Percentiles rank a stretch among this genome's conserved stretches.
These are phyloP conservation scores for Paraconiothyrium brasiliense DNA, from an alignment of 2,329 filamentous ascomycete species.

Conservation along the genomic window DNA sequence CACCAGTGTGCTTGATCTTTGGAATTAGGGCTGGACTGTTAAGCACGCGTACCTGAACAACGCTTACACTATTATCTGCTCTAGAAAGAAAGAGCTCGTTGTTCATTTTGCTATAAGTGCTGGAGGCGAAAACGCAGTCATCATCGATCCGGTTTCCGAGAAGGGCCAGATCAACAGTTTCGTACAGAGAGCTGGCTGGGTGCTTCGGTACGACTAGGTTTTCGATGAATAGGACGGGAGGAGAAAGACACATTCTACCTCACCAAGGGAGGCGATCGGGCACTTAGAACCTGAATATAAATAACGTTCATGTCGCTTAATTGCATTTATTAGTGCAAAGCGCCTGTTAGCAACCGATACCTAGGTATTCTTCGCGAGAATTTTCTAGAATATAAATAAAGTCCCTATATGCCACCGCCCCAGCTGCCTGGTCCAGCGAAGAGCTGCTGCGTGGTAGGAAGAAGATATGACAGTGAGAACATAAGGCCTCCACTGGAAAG, in stretches of 20 bases:
- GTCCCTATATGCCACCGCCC: too few species aligned
- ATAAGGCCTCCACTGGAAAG: too few species aligned
- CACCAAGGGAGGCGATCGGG: background rate
- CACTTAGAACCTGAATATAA: background rate
- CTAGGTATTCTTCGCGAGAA: too few species aligned
- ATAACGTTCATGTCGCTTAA: background rate
- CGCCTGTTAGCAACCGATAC: too few species aligned
- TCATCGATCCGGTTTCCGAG: slow-evolving; percentile 3
- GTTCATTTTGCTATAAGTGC: slow-evolving; percentile 10
- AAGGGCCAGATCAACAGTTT: background rate
- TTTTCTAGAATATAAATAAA: too few species aligned
- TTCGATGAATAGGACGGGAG: background rate
- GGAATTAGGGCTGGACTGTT: slow-evolving; percentile 7
- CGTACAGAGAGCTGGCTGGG: slow-evolving; percentile 11
- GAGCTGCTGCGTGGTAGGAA: background rate
- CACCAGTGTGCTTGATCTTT: slow-evolving; percentile 1
- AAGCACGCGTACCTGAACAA: background rate
- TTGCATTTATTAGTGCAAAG: too few species aligned
- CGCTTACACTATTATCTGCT: background rate
- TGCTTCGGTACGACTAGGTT: slow-evolving; percentile 2
- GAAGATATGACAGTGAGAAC: too few species aligned
- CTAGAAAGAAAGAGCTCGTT: background rate
- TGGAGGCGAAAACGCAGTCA: background rate
- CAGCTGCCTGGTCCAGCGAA: background rate
- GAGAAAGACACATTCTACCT: background rate